Evolutionary conservation across 2,329 filamentous ascomycete species (phyloP).

Genomic region (Colletotrichum phormii): DNA sequence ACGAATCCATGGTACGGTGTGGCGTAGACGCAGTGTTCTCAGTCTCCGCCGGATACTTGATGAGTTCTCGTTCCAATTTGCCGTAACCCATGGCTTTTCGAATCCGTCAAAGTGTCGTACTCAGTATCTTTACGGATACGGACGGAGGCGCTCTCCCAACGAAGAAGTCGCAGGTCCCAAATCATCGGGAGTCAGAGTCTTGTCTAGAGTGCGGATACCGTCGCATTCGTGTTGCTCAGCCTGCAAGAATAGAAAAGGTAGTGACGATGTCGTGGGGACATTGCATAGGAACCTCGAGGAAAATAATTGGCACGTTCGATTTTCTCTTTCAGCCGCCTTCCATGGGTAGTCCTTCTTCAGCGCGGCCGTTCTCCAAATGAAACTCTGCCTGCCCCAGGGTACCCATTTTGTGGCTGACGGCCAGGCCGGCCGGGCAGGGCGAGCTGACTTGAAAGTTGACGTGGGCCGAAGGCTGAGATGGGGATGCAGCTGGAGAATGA

Average conservation of each 20-base stretch:
- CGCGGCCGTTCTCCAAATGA: background rate
- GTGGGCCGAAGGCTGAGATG: conserved; percentile 12
- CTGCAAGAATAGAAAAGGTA: background rate
- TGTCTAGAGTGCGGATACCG: background rate
- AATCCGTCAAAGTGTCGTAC: background rate
- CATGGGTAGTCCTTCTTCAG: conserved; percentile 4
- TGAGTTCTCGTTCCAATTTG: background rate
- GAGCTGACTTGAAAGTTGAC: background rate
- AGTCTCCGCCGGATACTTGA: background rate
- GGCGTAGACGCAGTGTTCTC: background rate
- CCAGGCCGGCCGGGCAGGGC: conserved; percentile 28
- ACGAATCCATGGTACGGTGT: background rate
- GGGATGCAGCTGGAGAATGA: conserved; percentile 3
- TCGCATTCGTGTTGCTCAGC: background rate
- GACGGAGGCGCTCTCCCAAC: background rate
- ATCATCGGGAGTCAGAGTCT: background rate
- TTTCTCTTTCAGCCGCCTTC: conserved; percentile 20
- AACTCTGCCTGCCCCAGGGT: background rate
- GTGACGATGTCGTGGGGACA: background rate
- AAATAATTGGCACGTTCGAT: conserved; percentile 2
- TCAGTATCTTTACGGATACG: background rate
- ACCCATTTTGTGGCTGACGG: conserved; percentile 20
- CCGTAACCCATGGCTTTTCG: background rate
- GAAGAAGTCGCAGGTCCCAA: background rate
- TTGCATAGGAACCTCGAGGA: background rate